phyloP scores from a whole-genome alignment of 495 filamentous ascomycete species.

The Evansstolkia leycettana region DNA sequence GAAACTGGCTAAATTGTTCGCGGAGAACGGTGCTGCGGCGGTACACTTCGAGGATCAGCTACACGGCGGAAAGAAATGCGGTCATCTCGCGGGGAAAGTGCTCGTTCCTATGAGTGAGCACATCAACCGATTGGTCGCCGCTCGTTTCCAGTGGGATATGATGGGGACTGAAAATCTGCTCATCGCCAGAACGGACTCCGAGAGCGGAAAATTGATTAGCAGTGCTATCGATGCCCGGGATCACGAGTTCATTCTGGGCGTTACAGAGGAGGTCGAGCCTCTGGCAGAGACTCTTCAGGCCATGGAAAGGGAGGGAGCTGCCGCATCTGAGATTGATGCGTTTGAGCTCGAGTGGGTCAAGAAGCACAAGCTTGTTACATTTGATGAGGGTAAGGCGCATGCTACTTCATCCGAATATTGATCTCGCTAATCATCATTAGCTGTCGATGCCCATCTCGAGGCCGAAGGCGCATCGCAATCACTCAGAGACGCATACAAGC shows the following conservation, averaged over 20 bases:
- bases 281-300: slow-evolving; percentile 80
- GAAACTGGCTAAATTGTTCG: slow-evolving; percentile 95
- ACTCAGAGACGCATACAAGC: slow-evolving; percentile 53
- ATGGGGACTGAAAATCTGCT: slow-evolving; percentile 93
- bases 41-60: slow-evolving; percentile 98
- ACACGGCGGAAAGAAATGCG: slow-evolving; percentile 97
- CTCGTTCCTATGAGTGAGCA: slow-evolving; percentile 90
- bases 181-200: slow-evolving; percentile 89
- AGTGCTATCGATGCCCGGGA: slow-evolving; percentile 87
- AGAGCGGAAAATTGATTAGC: slow-evolving; percentile 80
- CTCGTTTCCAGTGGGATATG: slow-evolving; percentile 94
- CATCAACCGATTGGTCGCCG: slow-evolving; percentile 84
- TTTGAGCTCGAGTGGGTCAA: slow-evolving; percentile 89
- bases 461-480: slow-evolving; percentile 44
- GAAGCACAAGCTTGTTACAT: slow-evolving; percentile 72
- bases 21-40: slow-evolving; percentile 93
- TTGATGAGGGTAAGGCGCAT: slow-evolving; percentile 59
- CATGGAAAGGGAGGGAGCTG: slow-evolving; percentile 73
- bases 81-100: slow-evolving; percentile 93
- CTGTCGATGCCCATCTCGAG: slow-evolving; percentile 62
- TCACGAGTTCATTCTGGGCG: slow-evolving; percentile 90
- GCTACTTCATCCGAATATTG: not conserved
- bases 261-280: slow-evolving; percentile 58
- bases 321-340: slow-evolving; percentile 65
- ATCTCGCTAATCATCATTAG: slow-evolving; percentile 21